A percentile compares a stretch with the other conserved stretches of the same genome.
Conservation (phyloP, 2,329 filamentous ascomycete genomes). For the Fusarium chaquense region DNA sequence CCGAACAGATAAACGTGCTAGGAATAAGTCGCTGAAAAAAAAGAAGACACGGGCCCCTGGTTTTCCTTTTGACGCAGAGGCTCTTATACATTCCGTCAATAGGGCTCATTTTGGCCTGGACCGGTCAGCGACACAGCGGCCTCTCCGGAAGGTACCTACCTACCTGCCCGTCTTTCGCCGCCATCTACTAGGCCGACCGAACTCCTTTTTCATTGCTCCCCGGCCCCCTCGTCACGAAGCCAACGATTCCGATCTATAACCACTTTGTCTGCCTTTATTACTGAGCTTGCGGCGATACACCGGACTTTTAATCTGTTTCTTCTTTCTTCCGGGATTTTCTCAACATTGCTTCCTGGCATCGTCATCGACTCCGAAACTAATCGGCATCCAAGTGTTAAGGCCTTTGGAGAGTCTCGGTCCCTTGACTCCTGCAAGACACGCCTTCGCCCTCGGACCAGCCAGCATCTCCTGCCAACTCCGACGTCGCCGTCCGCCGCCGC, state of each 20-base stretch:
- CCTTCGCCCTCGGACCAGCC: conserved; percentile 12
- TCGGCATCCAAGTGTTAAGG: conserved; percentile 22
- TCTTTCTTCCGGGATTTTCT: conserved; percentile 7
- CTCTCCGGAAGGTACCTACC: conserved; percentile 38
- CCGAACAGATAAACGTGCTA: conserved; percentile 35
- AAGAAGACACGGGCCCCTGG: conserved; percentile 13
- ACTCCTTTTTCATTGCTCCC: conserved; percentile 34
- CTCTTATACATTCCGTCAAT: conserved; percentile 35
- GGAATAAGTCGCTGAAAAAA: conserved; percentile 26
- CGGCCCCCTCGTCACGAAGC: conserved; percentile 19
- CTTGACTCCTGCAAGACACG: conserved; percentile 23
- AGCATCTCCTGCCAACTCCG: conserved; percentile 21
- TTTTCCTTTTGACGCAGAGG: conserved; percentile 25
- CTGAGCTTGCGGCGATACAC: conserved; percentile 13
- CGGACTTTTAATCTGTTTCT: conserved; percentile 15
- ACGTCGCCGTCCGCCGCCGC: conserved; percentile 29
- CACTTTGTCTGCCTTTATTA: conserved; percentile 5
- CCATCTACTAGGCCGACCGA: conserved; percentile 28
- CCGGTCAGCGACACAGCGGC: conserved; percentile 38
- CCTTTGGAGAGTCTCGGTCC: conserved; percentile 12
- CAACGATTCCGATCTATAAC: conserved; percentile 1
- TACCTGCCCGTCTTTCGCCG: conserved; percentile 36
- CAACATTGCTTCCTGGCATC: conserved; percentile 9
- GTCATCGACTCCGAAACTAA: conserved; percentile 31
- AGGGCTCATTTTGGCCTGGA: conserved; percentile 41